phyloP scores from a whole-genome alignment of 768 basidiomycete species.

The Hypsizygus marmoreus region DNA sequence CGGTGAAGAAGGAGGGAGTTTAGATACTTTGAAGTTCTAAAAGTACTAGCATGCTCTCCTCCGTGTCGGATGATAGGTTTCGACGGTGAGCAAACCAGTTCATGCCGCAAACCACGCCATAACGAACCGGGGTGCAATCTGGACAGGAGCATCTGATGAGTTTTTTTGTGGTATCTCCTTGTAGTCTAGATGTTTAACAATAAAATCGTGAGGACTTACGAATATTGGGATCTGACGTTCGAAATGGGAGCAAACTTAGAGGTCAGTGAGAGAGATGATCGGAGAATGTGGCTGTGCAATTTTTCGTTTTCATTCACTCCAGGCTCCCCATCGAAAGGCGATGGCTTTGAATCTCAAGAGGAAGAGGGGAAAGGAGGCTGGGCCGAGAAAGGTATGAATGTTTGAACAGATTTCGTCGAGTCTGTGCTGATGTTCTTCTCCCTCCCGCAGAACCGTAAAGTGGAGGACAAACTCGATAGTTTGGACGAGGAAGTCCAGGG shows the following conservation, averaged over 20 bases:
- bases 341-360: constrained; percentile 30
- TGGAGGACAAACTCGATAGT: constrained; percentile 7
- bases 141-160: neutral
- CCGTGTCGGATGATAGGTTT: neutral
- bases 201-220: neutral
- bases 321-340: too few relatives aligned
- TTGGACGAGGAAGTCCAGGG: constrained; percentile 1
- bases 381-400: constrained; percentile 23
- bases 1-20: neutral
- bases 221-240: neutral
- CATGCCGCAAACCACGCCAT: constrained; percentile 5
- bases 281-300: constrained; percentile 33
- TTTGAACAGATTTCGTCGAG: neutral
- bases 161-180: neutral
- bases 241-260: neutral
- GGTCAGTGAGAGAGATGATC: constrained; percentile 3
- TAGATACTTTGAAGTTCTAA: neutral
- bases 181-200: neutral
- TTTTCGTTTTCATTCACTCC: constrained; percentile 25
- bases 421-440: neutral
- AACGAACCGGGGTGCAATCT: neutral
- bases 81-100: constrained; percentile 9
- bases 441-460: constrained; percentile 11
- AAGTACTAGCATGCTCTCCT: too few relatives aligned
- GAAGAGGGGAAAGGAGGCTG: constrained; percentile 23